Conservation (phyloP, 2,329 filamentous ascomycete genomes). For the Alternaria sp. region DNA sequence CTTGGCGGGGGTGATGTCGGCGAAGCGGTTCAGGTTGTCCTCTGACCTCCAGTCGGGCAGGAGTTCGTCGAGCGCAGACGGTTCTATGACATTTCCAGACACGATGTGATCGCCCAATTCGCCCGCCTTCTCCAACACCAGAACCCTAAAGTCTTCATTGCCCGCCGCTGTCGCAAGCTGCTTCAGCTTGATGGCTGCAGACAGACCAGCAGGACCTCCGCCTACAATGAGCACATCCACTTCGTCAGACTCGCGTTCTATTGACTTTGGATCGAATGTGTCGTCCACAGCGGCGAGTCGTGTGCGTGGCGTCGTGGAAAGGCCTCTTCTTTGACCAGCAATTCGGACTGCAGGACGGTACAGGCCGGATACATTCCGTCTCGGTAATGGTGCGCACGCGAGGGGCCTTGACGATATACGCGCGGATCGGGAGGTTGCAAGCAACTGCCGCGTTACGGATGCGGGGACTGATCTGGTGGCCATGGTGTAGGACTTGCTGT, state of each 20-base stretch:
- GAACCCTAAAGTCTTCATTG: slow-evolving; percentile 93
- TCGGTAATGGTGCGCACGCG: slow-evolving; percentile 25
- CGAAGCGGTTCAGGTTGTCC: slow-evolving; percentile 86
- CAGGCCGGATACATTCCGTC: slow-evolving; percentile 26
- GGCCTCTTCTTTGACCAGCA: slow-evolving; percentile 49
- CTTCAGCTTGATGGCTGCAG: slow-evolving; percentile 92
- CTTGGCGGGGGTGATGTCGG: slow-evolving; percentile 83
- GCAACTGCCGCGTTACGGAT: slow-evolving; percentile 38
- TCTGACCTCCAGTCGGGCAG: slow-evolving; percentile 93
- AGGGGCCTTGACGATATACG: slow-evolving; percentile 33
- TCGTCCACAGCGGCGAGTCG: slow-evolving; percentile 51
- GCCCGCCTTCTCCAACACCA: slow-evolving; percentile 93
- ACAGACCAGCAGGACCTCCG: slow-evolving; percentile 91
- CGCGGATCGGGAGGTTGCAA: slow-evolving; percentile 31
- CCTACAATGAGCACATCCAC: slow-evolving; percentile 98
- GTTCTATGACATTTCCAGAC: slow-evolving; percentile 94
- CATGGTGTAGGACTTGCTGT: slow-evolving; percentile 35
- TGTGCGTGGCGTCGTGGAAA: slow-evolving; percentile 45
- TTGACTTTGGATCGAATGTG: slow-evolving; percentile 56
- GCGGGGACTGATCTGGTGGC: slow-evolving; percentile 42
- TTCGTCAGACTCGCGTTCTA: slow-evolving; percentile 89
- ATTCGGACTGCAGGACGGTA: slow-evolving; percentile 48
- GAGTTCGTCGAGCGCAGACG: slow-evolving; percentile 85
- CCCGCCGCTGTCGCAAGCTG: slow-evolving; percentile 94
- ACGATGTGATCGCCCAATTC: slow-evolving; percentile 95